Conservation (phyloP, 2,329 filamentous ascomycete species). For the Alternaria infectoria region DNA sequence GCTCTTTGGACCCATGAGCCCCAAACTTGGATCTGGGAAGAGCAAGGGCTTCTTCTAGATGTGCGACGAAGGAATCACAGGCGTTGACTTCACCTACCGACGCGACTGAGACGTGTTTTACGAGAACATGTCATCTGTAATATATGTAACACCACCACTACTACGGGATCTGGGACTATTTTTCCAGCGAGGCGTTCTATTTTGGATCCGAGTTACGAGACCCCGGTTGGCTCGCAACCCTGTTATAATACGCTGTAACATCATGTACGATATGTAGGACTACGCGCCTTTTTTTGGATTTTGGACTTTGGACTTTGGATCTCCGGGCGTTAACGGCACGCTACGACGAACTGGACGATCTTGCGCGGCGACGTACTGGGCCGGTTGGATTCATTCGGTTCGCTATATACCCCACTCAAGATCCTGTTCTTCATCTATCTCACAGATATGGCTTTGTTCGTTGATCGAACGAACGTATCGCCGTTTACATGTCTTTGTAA, state of each 20-base stretch:
- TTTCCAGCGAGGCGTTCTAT: conserved; percentile 1
- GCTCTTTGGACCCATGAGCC: conserved; percentile 30
- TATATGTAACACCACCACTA: conserved; percentile 5
- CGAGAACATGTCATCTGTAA: conserved; percentile 5
- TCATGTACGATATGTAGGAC: conserved; percentile 5
- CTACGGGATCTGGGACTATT: neutral
- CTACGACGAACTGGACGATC: neutral
- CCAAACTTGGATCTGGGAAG: conserved; percentile 6
- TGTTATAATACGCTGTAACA: neutral
- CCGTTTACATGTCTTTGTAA: neutral
- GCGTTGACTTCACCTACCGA: neutral
- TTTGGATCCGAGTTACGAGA: neutral
- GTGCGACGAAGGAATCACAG: neutral
- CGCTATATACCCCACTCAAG: conserved; percentile 15
- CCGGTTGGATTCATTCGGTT: conserved; percentile 1
- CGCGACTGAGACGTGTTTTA: neutral
- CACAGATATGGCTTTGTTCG: neutral
- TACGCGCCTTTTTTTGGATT: neutral
- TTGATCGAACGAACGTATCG: neutral
- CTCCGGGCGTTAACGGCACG: neutral
- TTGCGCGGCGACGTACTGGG: conserved; percentile 3
- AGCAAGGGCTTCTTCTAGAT: conserved; percentile 12
- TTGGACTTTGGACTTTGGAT: neutral
- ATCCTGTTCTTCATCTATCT: neutral
- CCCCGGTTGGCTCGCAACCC: neutral